phyloP scores from a whole-genome alignment of 805 yeast species.

The Saturnispora gosingensis region DNA sequence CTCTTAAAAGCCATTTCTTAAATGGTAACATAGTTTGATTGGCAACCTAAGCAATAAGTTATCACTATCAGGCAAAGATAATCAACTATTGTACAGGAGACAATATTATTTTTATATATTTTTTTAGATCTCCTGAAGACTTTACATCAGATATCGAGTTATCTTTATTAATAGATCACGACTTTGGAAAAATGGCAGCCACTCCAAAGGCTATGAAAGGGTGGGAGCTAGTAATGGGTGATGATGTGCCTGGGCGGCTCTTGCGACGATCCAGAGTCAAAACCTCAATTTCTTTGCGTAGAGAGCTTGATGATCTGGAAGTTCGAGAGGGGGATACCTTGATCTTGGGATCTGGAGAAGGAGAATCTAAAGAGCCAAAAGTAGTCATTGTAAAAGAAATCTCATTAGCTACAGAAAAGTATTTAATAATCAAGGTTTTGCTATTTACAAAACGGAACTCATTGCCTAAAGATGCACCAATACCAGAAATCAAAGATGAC shows the following conservation, averaged over 20 bases:
- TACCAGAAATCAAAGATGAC: conserved; percentile 20
- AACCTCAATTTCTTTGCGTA: conserved; percentile 12
- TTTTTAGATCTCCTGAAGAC: not conserved
- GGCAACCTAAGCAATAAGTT: not conserved
- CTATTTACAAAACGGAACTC: conserved; percentile 32
- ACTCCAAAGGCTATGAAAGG: conserved; percentile 25
- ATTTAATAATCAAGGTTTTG: conserved; percentile 39
- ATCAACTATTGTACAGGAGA: not conserved
- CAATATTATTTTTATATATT: not conserved
- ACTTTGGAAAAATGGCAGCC: conserved; percentile 19
- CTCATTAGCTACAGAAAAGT: conserved; percentile 38
- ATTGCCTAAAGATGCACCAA: conserved; percentile 7
- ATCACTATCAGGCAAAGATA: not conserved
- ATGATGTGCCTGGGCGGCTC: not conserved
- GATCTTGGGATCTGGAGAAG: conserved; percentile 29
- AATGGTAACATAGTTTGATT: not conserved
- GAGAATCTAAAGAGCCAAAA: conserved; percentile 21
- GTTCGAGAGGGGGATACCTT: conserved; percentile 47
- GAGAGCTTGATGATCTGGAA: conserved; percentile 39
- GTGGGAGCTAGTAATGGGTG: conserved; percentile 27
- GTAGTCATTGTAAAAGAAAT: conserved; percentile 46
- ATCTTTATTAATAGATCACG: not conserved
- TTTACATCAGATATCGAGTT: not conserved
- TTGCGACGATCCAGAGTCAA: not conserved
- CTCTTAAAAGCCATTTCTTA: not conserved